phyloP scores from a whole-genome alignment of 2,329 filamentous ascomycete species.

The Neocatenulostroma microsporum region DNA sequence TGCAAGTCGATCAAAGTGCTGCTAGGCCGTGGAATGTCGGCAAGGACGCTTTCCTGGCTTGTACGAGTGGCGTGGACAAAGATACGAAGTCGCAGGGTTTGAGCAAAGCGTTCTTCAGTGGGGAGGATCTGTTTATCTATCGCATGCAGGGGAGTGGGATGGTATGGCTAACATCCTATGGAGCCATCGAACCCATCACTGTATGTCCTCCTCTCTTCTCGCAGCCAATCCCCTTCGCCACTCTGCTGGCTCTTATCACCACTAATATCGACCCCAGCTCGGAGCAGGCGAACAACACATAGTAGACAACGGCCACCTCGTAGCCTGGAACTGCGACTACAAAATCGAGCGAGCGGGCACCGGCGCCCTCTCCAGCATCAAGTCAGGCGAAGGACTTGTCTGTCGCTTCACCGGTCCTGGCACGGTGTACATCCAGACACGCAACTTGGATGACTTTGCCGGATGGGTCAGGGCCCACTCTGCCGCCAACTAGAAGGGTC shows the following conservation, averaged over 20 bases:
- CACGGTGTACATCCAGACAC: slow-evolving; percentile 81
- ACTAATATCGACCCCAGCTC: no score
- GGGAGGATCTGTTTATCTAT: slow-evolving; percentile 83
- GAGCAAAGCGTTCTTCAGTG: slow-evolving; percentile 82
- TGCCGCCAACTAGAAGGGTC: no score
- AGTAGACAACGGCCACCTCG: slow-evolving; percentile 8
- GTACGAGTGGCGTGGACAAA: slow-evolving; percentile 69
- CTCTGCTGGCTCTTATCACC: no score
- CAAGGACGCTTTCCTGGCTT: slow-evolving; percentile 77
- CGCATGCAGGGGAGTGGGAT: slow-evolving; percentile 71
- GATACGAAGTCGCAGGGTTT: slow-evolving; percentile 74
- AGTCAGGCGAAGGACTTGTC: slow-evolving; percentile 74
- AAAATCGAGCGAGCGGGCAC: slow-evolving; percentile 81
- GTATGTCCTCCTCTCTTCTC: background rate
- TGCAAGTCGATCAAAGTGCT: slow-evolving; percentile 61
- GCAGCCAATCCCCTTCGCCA: no score
- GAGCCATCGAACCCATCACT: slow-evolving; percentile 72
- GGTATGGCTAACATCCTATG: slow-evolving; percentile 82
- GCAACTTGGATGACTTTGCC: slow-evolving; percentile 60
- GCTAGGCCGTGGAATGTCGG: slow-evolving; percentile 73
- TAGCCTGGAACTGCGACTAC: slow-evolving; percentile 84
- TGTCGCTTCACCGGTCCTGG: slow-evolving; percentile 88
- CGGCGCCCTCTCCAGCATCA: slow-evolving; percentile 76
- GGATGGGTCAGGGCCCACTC: background rate
- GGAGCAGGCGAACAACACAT: slow-evolving; percentile 59